Evolutionary conservation across 2,329 filamentous ascomycete genomes (phyloP).

Genomic region (Talaromyces sp.): DNA sequence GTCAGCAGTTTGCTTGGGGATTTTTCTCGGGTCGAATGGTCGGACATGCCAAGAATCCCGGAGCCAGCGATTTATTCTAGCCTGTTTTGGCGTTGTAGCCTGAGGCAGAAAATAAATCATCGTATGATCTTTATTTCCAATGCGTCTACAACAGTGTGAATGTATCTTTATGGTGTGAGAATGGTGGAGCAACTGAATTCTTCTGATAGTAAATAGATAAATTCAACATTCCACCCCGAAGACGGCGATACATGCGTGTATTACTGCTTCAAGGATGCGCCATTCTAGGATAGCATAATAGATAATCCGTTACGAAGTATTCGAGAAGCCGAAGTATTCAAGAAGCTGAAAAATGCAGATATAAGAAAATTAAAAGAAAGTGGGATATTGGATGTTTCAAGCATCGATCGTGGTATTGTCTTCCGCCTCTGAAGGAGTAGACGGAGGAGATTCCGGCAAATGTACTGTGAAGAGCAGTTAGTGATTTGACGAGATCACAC

Average conservation of each 20-base stretch:
- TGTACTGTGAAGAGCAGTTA: slow-evolving; percentile 18
- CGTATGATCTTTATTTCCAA: neutral
- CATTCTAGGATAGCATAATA: neutral
- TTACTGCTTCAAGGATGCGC: neutral
- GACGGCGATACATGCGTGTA: neutral
- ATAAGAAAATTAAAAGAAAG: neutral
- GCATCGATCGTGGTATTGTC: neutral
- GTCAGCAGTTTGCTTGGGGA: neutral
- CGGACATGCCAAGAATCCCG: slow-evolving; percentile 6
- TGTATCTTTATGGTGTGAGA: neutral
- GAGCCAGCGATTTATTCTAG: neutral
- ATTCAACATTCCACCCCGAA: neutral
- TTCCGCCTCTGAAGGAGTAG: slow-evolving; percentile 6
- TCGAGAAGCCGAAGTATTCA: neutral
- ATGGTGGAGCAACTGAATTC: neutral
- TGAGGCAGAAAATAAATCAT: slow-evolving; percentile 1
- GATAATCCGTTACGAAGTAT: neutral
- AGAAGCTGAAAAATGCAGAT: neutral
- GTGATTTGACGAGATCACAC: neutral
- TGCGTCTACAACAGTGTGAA: neutral
- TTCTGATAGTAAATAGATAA: neutral
- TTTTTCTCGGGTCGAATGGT: slow-evolving; percentile 4
- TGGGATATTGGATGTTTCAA: neutral
- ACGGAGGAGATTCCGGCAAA: slow-evolving; percentile 11
- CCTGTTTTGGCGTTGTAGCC: neutral